Evolutionary conservation across 2,329 filamentous ascomycete species (phyloP).

Genomic region (Biscogniauxia marginata): DNA sequence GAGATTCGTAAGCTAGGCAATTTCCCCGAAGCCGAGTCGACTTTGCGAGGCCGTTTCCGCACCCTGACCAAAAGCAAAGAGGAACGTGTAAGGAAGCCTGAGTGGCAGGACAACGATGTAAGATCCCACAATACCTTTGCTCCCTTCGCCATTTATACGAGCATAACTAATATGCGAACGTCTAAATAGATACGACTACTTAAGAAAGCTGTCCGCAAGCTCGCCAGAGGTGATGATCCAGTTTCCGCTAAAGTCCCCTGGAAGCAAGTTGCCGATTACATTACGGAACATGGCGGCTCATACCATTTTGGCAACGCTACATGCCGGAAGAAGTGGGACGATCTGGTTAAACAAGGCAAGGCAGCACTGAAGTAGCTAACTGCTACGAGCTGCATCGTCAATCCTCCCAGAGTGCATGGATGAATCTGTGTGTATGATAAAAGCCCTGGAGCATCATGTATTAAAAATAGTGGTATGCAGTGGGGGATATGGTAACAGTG

Average conservation of each 20-base stretch:
- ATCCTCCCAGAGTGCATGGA: background rate
- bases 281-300: slow-evolving; percentile 49
- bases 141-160: background rate
- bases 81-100: slow-evolving; percentile 62
- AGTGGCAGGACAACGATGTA: slow-evolving; percentile 64
- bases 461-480: background rate
- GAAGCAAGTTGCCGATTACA: slow-evolving; percentile 57
- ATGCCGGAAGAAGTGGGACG: slow-evolving; percentile 57
- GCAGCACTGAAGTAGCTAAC: slow-evolving; percentile 5
- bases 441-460: background rate
- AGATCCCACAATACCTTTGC: slow-evolving; percentile 36
- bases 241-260: slow-evolving; percentile 47
- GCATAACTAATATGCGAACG: background rate
- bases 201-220: slow-evolving; percentile 40
- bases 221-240: slow-evolving; percentile 30
- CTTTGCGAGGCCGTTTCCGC: slow-evolving; percentile 66
- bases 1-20: slow-evolving; percentile 57
- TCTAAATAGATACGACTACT: slow-evolving; percentile 43
- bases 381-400: background rate
- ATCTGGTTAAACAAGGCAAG: slow-evolving; percentile 34
- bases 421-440: background rate
- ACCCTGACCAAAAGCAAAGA: slow-evolving; percentile 63
- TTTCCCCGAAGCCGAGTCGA: slow-evolving; percentile 67
- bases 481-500: background rate
- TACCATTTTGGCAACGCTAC: slow-evolving; percentile 61